Conservation (phyloP, 2,329 filamentous ascomycete genomes). For the Apiospora marii region DNA sequence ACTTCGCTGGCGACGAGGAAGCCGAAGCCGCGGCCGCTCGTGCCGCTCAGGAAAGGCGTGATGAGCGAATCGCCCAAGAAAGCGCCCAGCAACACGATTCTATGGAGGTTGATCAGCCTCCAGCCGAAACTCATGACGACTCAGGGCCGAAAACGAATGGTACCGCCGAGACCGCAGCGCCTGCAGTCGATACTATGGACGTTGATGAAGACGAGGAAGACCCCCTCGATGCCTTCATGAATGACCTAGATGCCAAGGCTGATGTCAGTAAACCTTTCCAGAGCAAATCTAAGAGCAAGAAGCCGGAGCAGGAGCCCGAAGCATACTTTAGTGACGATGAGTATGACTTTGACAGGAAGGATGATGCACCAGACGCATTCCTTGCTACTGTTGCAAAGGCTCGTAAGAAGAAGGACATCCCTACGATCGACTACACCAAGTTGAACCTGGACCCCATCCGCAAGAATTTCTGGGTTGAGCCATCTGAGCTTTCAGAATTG, state of each 20-base stretch:
- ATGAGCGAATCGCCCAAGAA: slow-evolving; percentile 67
- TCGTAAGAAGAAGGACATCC: slow-evolving; percentile 96
- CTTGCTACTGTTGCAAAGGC: slow-evolving; percentile 64
- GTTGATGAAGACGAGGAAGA: slow-evolving; percentile 77
- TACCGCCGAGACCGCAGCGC: slow-evolving; percentile 27
- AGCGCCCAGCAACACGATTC: slow-evolving; percentile 56
- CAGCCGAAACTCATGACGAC: slow-evolving; percentile 29
- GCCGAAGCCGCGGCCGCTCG: slow-evolving; percentile 86
- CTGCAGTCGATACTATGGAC: slow-evolving; percentile 59
- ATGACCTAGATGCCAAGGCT: slow-evolving; percentile 62
- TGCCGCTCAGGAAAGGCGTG: slow-evolving; percentile 84
- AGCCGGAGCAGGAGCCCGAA: slow-evolving; percentile 74
- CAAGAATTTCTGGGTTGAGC: slow-evolving; percentile 95
- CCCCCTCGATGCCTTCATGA: slow-evolving; percentile 98
- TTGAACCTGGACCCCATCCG: slow-evolving; percentile 84
- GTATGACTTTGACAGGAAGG: slow-evolving; percentile 59
- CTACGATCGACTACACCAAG: slow-evolving; percentile 85
- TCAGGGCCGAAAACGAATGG: slow-evolving; percentile 36
- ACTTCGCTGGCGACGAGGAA: slow-evolving; percentile 84
- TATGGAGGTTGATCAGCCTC: slow-evolving; percentile 47
- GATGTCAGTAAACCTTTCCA: slow-evolving; percentile 37
- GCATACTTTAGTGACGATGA: slow-evolving; percentile 92
- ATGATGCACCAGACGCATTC: slow-evolving; percentile 55
- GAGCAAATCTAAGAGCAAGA: slow-evolving; percentile 45
- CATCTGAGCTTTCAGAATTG: slow-evolving; percentile 82